Conservation (phyloP, 306 rosid species). For the Acacia crassicarpa region DNA sequence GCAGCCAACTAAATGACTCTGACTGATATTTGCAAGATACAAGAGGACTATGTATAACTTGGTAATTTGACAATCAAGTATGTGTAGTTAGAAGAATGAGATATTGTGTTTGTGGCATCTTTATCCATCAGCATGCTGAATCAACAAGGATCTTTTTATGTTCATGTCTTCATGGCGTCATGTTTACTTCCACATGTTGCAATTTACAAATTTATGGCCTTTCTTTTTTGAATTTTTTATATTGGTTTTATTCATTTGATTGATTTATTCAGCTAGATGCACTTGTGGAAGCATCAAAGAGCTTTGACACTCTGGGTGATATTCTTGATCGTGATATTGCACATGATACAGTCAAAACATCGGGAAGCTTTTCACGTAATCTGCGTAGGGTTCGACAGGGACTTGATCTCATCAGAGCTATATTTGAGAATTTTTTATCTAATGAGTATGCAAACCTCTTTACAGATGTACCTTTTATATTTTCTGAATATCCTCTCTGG, state of each 20-base stretch:
- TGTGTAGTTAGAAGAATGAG: neutral
- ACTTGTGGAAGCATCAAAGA: constrained; percentile 77
- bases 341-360: constrained; percentile 55
- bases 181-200: constrained; percentile 11
- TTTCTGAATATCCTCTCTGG: neutral
- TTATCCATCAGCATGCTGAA: neutral
- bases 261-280: constrained; percentile 55
- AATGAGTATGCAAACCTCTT: constrained; percentile 52
- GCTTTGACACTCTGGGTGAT: constrained; percentile 42
- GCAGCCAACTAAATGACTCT: neutral
- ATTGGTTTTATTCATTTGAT: constrained; percentile 30
- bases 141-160: neutral
- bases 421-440: constrained; percentile 65
- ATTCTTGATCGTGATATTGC: constrained; percentile 67
- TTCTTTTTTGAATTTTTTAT: neutral
- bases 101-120: neutral
- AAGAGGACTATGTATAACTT: neutral
- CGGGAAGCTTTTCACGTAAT: constrained; percentile 86
- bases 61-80: neutral
- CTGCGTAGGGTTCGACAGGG: constrained; percentile 96
- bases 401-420: constrained; percentile 82
- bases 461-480: neutral
- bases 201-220: no score
- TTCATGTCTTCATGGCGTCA: neutral
- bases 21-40: neutral